Base-by-base conservation (phyloP, 2,329 filamentous ascomycete genomes). In the Fusarium haematococcum region DNA sequence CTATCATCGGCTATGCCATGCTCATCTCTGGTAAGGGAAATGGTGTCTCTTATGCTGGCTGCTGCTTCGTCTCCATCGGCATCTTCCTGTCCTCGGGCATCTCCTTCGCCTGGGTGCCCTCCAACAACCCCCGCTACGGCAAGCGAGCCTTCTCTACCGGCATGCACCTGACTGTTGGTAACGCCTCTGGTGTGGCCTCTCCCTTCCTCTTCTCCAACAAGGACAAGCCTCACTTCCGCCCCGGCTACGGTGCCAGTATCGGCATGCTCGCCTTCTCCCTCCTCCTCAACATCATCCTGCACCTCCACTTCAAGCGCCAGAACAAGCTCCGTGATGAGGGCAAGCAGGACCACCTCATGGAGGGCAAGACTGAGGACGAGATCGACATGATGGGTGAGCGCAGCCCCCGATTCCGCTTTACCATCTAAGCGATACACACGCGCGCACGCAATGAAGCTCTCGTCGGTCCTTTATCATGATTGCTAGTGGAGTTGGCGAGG, bases 111-210 rank as follows among this genome's bases (percentile, higher is more conserved):
- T 84, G 83, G 83, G 75, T 88, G 32, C 84, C 89, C 0, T 87
- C 86, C 10, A 93, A 92, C 68, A 85, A 88, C 37, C 91, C 91
- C 1, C 85, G 91, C 7, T 92, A 92, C 71, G 91, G 90, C 9
- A 93, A 92, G 80, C 84, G 91, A 30, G 90, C 91, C 0, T 88
- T 89, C 8, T 90, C 89, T 0, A 90, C 87, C 1, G 91, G 90
- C 0, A 76, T 92, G 64, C 90, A 92, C 75, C 82, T 92, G 13
- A 90, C 86, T 3, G 86, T 91, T 60, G 91, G 90, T 20, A 93
- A 93, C 75, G 85, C 87, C 48, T 87, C 88, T 18, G 91, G 91
- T 7, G 90, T 93, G 37, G 90, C 91, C 82, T 86, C 89, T 1
- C 89, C 89, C 2, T 92, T 92, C 78, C 80, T 89, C 0, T 90